Percentiles rank a stretch among this genome's conserved stretches.
Conservation (phyloP, 1,139 yeast genomes). For the Taphrina sp. region DNA sequence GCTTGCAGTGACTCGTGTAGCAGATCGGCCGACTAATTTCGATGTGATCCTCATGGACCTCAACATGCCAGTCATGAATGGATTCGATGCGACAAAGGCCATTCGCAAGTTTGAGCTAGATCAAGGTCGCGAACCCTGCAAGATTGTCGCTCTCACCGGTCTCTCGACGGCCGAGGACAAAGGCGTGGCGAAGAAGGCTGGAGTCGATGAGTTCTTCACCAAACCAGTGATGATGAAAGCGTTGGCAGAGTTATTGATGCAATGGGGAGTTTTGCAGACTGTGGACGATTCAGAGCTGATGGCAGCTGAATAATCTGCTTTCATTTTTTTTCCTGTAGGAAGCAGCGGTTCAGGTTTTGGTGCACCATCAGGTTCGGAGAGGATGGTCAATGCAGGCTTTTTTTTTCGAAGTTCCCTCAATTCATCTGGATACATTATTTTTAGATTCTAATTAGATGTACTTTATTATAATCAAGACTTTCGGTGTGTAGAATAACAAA, state of each 20-base stretch:
- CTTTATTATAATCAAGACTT: too few species aligned
- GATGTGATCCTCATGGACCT: constrained; percentile 91
- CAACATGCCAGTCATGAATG: constrained; percentile 95
- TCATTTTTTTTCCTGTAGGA: too few species aligned
- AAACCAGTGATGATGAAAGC: constrained; percentile 62
- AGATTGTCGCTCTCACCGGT: constrained; percentile 84
- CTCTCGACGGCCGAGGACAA: constrained; percentile 92
- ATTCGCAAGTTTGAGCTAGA: constrained; percentile 84
- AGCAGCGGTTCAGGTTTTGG: too few species aligned
- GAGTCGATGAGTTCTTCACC: constrained; percentile 86
- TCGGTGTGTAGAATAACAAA: too few species aligned
- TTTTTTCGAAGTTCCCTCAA: too few species aligned
- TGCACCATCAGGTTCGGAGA: too few species aligned
- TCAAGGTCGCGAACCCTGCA: constrained; percentile 72
- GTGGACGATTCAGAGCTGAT: too few species aligned
- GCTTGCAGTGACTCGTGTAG: constrained; percentile 8
- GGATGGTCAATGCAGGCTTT: too few species aligned
- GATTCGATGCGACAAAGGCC: constrained; percentile 83
- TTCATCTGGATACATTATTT: too few species aligned
- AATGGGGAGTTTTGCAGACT: constrained; percentile 19
- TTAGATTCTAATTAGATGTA: too few species aligned
- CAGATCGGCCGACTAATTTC: constrained; percentile 46
- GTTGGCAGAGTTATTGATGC: constrained; percentile 3
- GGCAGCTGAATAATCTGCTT: too few species aligned
- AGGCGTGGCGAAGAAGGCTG: constrained; percentile 78